These are phyloP conservation scores for Leucosporidium yakuticum DNA, from an alignment of 768 basidiomycete genomes.

Conservation along the genomic window DNA sequence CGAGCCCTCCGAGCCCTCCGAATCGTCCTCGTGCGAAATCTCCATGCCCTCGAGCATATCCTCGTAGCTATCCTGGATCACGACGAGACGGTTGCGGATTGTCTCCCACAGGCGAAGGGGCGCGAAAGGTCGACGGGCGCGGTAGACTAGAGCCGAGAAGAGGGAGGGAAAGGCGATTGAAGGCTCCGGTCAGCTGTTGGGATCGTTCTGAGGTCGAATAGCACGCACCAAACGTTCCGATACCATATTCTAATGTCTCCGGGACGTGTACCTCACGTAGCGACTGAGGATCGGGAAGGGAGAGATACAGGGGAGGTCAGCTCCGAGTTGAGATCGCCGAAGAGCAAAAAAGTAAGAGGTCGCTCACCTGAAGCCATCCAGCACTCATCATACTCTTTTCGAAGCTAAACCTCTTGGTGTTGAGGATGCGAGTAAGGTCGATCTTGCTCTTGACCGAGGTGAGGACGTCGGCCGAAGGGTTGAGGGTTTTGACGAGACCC, in stretches of 20 bases:
- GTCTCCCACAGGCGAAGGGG: slow-evolving; percentile 42
- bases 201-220: neutral
- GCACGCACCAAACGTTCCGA: slow-evolving; percentile 4
- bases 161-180: neutral
- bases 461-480: slow-evolving; percentile 38
- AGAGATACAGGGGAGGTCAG: neutral
- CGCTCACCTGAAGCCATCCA: slow-evolving; percentile 40
- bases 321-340: neutral
- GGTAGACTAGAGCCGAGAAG: slow-evolving; percentile 38
- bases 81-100: slow-evolving; percentile 40
- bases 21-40: slow-evolving; percentile 26
- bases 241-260: slow-evolving; percentile 41
- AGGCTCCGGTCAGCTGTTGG: too few relatives aligned
- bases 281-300: neutral
- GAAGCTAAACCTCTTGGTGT: slow-evolving; percentile 41
- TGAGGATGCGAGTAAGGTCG: slow-evolving; percentile 40
- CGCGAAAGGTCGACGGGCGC: slow-evolving; percentile 43
- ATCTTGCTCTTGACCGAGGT: slow-evolving; percentile 30
- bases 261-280: slow-evolving; percentile 37
- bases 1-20: slow-evolving; percentile 24
- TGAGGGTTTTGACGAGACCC: slow-evolving; percentile 39
- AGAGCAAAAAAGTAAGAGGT: neutral
- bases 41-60: slow-evolving; percentile 26
- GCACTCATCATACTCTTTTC: slow-evolving; percentile 39
- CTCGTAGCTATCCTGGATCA: slow-evolving; percentile 41